phyloP scores from a whole-genome alignment of 768 basidiomycete genomes.

The Rhizopogon vinicolor region DNA sequence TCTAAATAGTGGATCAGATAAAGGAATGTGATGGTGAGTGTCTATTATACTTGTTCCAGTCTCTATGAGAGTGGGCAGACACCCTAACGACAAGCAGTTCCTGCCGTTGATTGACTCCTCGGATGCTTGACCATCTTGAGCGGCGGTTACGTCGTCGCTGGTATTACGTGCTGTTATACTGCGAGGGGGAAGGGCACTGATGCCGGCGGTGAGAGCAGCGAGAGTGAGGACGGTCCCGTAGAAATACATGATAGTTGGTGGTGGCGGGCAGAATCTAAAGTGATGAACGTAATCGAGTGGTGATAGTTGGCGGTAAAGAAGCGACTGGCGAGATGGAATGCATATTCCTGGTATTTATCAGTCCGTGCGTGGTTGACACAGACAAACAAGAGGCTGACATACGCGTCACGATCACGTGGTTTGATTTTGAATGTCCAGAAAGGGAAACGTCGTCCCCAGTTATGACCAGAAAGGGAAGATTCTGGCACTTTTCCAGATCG shows the following conservation, averaged over 20 bases:
- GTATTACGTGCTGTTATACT: conserved; percentile 12
- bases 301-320: conserved; percentile 7
- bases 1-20: conserved; percentile 6
- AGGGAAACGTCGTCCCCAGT: too few relatives aligned
- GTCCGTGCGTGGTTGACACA: conserved; percentile 4
- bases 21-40: background rate
- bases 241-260: conserved; percentile 19
- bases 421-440: conserved; percentile 12
- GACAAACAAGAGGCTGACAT: conserved; percentile 10
- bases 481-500: too few relatives aligned
- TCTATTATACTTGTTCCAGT: conserved; percentile 9
- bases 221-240: conserved; percentile 17
- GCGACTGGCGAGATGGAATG: background rate
- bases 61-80: background rate
- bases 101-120: conserved; percentile 28
- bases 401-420: conserved; percentile 21
- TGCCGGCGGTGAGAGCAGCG: conserved; percentile 16
- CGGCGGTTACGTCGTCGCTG: conserved; percentile 7
- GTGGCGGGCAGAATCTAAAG: background rate
- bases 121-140: conserved; percentile 24
- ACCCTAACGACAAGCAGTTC: background rate
- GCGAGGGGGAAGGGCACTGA: conserved; percentile 24
- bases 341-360: conserved; percentile 4
- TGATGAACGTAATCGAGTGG: background rate
- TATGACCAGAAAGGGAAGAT: too few relatives aligned